phyloP scores from a whole-genome alignment of 148 eudicot genomes.

The Beta vulgaris region DNA sequence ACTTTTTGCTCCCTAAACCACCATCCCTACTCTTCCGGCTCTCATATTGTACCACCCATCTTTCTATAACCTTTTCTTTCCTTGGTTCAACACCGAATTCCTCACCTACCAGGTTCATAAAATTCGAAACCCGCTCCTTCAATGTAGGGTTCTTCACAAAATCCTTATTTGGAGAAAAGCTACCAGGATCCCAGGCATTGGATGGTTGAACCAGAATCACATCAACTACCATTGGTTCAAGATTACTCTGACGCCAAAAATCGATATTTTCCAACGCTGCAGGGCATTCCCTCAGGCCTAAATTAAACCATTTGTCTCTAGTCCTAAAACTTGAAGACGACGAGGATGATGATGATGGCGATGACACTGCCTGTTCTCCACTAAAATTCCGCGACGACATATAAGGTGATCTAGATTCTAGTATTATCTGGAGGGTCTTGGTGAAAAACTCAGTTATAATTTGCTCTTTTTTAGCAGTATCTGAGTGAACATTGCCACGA shows the following conservation, averaged over 20 bases:
- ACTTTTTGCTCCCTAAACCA: constrained; percentile 48
- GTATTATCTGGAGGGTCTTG: constrained; percentile 77
- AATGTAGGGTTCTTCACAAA: constrained; percentile 29
- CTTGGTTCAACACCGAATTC: constrained; percentile 38
- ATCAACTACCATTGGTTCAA: constrained; percentile 89
- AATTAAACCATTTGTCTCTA: constrained; percentile 91
- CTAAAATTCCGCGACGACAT: constrained; percentile 78
- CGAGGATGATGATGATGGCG: constrained; percentile 85
- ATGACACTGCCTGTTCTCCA: constrained; percentile 67
- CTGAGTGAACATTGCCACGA: constrained; percentile 60
- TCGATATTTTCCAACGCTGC: constrained; percentile 81
- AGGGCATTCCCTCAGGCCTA: constrained; percentile 81
- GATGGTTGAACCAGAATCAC: constrained; percentile 59
- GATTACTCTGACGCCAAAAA: constrained; percentile 76
- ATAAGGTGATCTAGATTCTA: constrained; percentile 75
- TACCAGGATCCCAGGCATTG: constrained; percentile 40
- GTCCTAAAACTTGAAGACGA: constrained; percentile 68
- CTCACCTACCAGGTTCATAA: constrained; percentile 49
- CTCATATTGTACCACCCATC: constrained; percentile 93
- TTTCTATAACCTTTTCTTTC: constrained; percentile 73
- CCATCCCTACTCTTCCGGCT: constrained; percentile 45
- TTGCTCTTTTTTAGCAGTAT: constrained; percentile 81
- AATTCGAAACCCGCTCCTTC: constrained; percentile 38
- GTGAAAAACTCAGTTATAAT: constrained; percentile 81
- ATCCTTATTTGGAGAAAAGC: constrained; percentile 41